phyloP scores from a whole-genome alignment of 1,284 basidiomycete genomes.

The Schizophyllum commune region DNA sequence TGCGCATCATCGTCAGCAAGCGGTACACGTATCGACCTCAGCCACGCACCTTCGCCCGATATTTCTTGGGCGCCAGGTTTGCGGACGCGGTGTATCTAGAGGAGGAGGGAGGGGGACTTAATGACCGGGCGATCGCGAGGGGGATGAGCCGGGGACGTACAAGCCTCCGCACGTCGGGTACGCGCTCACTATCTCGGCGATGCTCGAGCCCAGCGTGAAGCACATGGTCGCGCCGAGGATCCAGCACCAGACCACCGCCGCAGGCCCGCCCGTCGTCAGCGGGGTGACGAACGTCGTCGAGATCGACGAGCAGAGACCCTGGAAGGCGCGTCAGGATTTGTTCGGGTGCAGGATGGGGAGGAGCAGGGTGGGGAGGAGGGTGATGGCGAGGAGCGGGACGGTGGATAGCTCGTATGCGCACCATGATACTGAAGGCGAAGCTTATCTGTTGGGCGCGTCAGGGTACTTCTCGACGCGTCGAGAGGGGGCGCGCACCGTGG shows the following conservation, averaged over 20 bases:
- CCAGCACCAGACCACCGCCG: slow-evolving; percentile 68
- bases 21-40: slow-evolving; percentile 4
- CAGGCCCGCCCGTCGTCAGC: slow-evolving; percentile 65
- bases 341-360: not conserved
- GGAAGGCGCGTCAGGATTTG: not conserved
- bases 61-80: slow-evolving; percentile 58
- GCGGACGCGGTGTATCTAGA: slow-evolving; percentile 69
- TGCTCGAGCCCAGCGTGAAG: slow-evolving; percentile 68
- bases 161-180: slow-evolving; percentile 82
- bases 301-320: slow-evolving; percentile 74
- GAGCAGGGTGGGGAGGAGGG: too few relatives aligned
- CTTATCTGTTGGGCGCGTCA: slow-evolving; percentile 41
- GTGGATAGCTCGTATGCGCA: slow-evolving; percentile 13
- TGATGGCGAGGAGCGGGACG: not conserved
- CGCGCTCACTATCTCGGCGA: slow-evolving; percentile 73
- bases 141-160: slow-evolving; percentile 28
- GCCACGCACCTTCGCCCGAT: slow-evolving; percentile 50
- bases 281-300: slow-evolving; percentile 81
- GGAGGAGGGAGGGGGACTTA: slow-evolving; percentile 2
- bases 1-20: slow-evolving; percentile 13
- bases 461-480: not conserved
- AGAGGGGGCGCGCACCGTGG: slow-evolving; percentile 42
- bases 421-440: slow-evolving; percentile 76
- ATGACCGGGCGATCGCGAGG: slow-evolving; percentile 3
- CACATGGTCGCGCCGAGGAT: slow-evolving; percentile 70